Conservation (phyloP, 306 rosid genomes). For the Herpetospermum pedunculosum region DNA sequence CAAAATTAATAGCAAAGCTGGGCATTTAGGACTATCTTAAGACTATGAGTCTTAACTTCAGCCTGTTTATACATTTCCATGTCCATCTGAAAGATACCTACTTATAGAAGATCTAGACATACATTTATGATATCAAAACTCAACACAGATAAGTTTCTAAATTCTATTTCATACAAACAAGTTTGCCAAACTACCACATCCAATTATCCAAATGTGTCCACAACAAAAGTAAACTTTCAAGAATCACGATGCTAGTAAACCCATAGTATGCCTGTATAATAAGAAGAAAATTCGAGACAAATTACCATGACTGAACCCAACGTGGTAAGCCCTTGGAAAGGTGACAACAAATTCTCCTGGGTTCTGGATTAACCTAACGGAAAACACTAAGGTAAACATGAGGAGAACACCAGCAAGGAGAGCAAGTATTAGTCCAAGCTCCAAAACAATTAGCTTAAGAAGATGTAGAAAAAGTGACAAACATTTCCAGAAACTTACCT, state of each 20-base stretch:
- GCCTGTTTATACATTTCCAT: neutral
- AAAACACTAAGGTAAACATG: constrained; percentile 22
- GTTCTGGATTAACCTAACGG: constrained; percentile 83
- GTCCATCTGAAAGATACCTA: neutral
- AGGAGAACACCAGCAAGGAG: constrained; percentile 25
- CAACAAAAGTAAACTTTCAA: neutral
- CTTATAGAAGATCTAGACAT: neutral
- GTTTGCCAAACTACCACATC: neutral
- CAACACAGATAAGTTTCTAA: neutral
- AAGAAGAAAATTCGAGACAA: constrained; percentile 20
- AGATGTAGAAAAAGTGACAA: constrained; percentile 4
- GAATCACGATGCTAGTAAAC: neutral
- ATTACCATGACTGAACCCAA: constrained; percentile 99
- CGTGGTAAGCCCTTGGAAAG: constrained; percentile 98
- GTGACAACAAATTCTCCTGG: constrained; percentile 99
- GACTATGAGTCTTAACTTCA: neutral
- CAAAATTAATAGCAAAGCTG: neutral
- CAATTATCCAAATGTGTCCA: neutral
- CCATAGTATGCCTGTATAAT: neutral
- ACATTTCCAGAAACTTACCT: constrained; percentile 42
- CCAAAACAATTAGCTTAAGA: neutral
- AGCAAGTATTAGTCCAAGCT: constrained; percentile 7
- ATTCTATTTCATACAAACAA: neutral
- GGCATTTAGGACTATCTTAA: neutral
- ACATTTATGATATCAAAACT: neutral